phyloP scores from a whole-genome alignment of 805 yeast genomes.

The Wickerhamiella spandovensis region DNA sequence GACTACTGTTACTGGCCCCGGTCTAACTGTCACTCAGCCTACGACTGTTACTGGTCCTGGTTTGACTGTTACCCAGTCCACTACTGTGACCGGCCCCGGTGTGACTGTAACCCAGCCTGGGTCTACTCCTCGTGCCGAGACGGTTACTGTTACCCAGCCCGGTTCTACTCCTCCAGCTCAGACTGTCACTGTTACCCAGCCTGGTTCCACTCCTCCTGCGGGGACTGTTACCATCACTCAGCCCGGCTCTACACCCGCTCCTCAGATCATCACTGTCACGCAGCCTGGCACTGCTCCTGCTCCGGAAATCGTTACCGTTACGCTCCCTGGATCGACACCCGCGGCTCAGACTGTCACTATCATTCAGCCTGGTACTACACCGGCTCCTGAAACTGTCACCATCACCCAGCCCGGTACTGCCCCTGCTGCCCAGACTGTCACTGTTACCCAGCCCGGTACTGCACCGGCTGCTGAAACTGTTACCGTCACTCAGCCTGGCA shows the following conservation, averaged over 20 bases:
- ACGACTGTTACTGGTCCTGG: conserved; percentile 13
- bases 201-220: conserved; percentile 10
- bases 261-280: conserved; percentile 12
- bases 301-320: conserved; percentile 2
- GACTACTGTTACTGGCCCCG: conserved; percentile 5
- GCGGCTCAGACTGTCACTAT: conserved; percentile 17
- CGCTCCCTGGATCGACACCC: conserved; percentile 10
- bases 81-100: conserved; percentile 6
- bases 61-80: conserved; percentile 1
- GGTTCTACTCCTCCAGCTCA: conserved; percentile 10
- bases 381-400: conserved; percentile 9
- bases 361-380: conserved; percentile 15
- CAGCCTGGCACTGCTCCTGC: conserved; percentile 4
- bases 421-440: conserved; percentile 11
- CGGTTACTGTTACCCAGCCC: conserved; percentile 18
- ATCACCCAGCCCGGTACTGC: conserved; percentile 12
- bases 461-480: conserved; percentile 15
- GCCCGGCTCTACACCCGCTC: conserved; percentile 2
- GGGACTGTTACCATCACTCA: conserved; percentile 13
- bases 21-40: conserved; percentile 13
- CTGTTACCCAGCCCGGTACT: conserved; percentile 13
- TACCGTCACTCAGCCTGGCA: conserved; percentile 16
- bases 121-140: conserved; percentile 14
- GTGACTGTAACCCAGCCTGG: conserved; percentile 13
- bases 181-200: conserved; percentile 11